Conservation (phyloP, 495 filamentous ascomycete species). For the Wilcoxina mikolae region DNA sequence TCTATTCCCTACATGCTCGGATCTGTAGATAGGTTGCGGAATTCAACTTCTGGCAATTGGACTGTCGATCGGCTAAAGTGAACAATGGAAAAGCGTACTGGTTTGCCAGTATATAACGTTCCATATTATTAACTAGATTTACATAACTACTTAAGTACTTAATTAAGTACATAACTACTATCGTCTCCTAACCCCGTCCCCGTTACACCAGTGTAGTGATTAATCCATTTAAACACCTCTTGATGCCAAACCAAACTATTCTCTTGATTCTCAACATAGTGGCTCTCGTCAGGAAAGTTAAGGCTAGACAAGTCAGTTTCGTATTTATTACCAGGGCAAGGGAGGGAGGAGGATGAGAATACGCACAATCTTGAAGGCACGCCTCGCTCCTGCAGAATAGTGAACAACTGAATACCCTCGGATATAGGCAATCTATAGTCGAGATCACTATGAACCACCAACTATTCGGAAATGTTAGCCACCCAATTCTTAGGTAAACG, state of each 20-base stretch:
- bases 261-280: slow-evolving; percentile 84
- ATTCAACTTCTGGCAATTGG: too few species aligned
- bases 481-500: not conserved
- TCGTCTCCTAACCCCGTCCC: not conserved
- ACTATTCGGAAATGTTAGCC: not conserved
- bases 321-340: slow-evolving; percentile 32
- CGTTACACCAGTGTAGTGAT: slow-evolving; percentile 38
- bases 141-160: too few species aligned
- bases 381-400: slow-evolving; percentile 61
- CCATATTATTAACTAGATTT: too few species aligned
- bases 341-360: not conserved
- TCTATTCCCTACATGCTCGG: too few species aligned
- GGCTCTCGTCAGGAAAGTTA: slow-evolving; percentile 70
- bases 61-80: too few species aligned
- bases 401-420: slow-evolving; percentile 78
- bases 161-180: not conserved
- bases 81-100: too few species aligned
- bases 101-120: too few species aligned
- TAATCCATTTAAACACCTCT: slow-evolving; percentile 81
- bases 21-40: too few species aligned
- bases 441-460: slow-evolving; percentile 77
- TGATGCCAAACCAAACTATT: slow-evolving; percentile 83
- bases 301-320: slow-evolving; percentile 32
- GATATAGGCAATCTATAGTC: slow-evolving; percentile 77
- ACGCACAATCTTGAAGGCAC: slow-evolving; percentile 47